A percentile compares a stretch with the other conserved stretches of the same genome.
Evolutionary conservation across 495 filamentous ascomycete species (phyloP).

Genomic region (Jackrogersella minutella): DNA sequence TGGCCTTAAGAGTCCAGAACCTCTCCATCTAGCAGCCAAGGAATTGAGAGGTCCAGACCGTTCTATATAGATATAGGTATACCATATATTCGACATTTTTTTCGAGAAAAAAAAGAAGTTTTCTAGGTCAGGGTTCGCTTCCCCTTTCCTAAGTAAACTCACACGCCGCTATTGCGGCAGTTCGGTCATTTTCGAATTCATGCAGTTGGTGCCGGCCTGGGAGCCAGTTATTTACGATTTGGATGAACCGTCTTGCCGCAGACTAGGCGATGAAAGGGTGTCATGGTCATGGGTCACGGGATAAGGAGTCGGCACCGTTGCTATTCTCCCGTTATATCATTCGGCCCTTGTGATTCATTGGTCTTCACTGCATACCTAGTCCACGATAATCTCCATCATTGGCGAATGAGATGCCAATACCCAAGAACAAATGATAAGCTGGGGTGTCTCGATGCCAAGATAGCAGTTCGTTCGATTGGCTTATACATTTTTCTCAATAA

Average conservation of each 20-base stretch:
- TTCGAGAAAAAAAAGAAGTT: neutral
- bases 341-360: conserved; percentile 23
- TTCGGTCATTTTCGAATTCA: conserved; percentile 3
- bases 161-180: conserved; percentile 19
- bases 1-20: neutral
- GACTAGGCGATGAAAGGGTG: conserved; percentile 17
- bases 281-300: conserved; percentile 14
- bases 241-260: conserved; percentile 15
- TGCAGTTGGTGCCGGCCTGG: conserved; percentile 5
- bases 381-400: conserved; percentile 16
- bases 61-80: neutral
- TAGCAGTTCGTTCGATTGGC: conserved; percentile 17
- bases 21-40: conserved; percentile 10
- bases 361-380: conserved; percentile 1
- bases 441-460: conserved; percentile 24
- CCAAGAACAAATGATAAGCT: conserved; percentile 10
- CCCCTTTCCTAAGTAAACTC: conserved; percentile 29
- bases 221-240: conserved; percentile 6
- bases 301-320: conserved; percentile 21
- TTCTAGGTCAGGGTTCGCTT: conserved; percentile 11
- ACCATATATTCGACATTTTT: neutral
- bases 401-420: conserved; percentile 20
- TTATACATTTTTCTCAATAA: neutral
- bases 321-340: conserved; percentile 10
- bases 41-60: conserved; percentile 21